Percentiles rank a stretch among this genome's conserved stretches.
phyloP scores from a whole-genome alignment of 2,329 filamentous ascomycete species.

The Pseudogymnoascus sp. region DNA sequence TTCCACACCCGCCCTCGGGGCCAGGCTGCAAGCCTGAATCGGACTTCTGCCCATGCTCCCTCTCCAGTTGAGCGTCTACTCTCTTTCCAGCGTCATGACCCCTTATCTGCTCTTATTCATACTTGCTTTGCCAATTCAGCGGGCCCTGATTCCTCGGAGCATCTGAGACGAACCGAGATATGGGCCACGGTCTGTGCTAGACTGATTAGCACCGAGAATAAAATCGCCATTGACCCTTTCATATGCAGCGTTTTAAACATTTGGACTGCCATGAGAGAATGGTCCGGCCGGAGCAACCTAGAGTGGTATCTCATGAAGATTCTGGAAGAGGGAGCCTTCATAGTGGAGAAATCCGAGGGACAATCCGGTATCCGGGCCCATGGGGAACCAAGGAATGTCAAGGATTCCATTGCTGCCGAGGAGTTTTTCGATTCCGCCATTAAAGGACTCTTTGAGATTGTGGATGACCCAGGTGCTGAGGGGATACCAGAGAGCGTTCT shows the following conservation, averaged over 20 bases:
- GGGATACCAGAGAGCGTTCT: constrained; percentile 82
- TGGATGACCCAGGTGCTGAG: constrained; percentile 76
- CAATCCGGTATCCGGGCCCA: constrained; percentile 66
- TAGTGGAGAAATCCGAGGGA: constrained; percentile 78
- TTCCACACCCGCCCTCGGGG: constrained; percentile 48
- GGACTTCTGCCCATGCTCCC: constrained; percentile 39
- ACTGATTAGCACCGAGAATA: constrained; percentile 65
- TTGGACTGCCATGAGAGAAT: constrained; percentile 80
- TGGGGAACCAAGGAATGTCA: constrained; percentile 64
- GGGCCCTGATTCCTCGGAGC: constrained; percentile 73
- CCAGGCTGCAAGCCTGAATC: constrained; percentile 41
- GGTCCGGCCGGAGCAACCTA: constrained; percentile 82
- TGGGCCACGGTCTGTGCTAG: constrained; percentile 86
- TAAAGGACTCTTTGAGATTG: constrained; percentile 71
- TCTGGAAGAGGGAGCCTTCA: constrained; percentile 83
- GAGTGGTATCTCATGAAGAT: constrained; percentile 94
- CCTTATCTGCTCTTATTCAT: constrained; percentile 76
- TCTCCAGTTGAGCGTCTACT: constrained; percentile 74
- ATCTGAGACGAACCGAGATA: constrained; percentile 69
- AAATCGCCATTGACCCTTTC: constrained; percentile 70
- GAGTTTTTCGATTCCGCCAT: constrained; percentile 84
- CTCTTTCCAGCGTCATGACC: constrained; percentile 83
- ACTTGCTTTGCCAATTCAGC: constrained; percentile 84
- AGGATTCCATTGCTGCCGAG: constrained; percentile 75
- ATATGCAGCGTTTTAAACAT: constrained; percentile 78